phyloP scores from a whole-genome alignment of 164 flowering plant species.

The grape (Vitis vinifera) region ASM3070453v1 NC_081812.1:22001001-22001500 shows the following conservation, averaged over 20 bases:
- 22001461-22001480: slow-evolving; percentile 19
- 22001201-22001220: slow-evolving; percentile 32
- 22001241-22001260: slow-evolving; percentile 40
- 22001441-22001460: slow-evolving; percentile 19
- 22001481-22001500: slow-evolving; percentile 35
- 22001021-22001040: too few relatives aligned
- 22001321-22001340: slow-evolving; percentile 27
- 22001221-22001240: slow-evolving; percentile 33
- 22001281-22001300: slow-evolving; percentile 25
- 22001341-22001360: slow-evolving; percentile 28
- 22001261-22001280: slow-evolving; percentile 28
- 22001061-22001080: too few relatives aligned
- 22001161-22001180: slow-evolving; percentile 25
- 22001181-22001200: slow-evolving; percentile 21
- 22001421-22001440: slow-evolving; percentile 30
- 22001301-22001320: slow-evolving; percentile 29
- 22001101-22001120: slow-evolving; percentile 26
- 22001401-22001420: slow-evolving; percentile 23
- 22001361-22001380: slow-evolving; percentile 20
- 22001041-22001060: too few relatives aligned
- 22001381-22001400: slow-evolving; percentile 23
- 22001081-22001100: slow-evolving; percentile 7
- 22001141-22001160: slow-evolving; percentile 46
- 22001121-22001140: slow-evolving; percentile 27
- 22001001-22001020: too few relatives aligned